These are phyloP conservation scores for Cutaneotrichosporon cutaneum DNA, from an alignment of 1,284 basidiomycete species.

Conservation along the genomic window DNA sequence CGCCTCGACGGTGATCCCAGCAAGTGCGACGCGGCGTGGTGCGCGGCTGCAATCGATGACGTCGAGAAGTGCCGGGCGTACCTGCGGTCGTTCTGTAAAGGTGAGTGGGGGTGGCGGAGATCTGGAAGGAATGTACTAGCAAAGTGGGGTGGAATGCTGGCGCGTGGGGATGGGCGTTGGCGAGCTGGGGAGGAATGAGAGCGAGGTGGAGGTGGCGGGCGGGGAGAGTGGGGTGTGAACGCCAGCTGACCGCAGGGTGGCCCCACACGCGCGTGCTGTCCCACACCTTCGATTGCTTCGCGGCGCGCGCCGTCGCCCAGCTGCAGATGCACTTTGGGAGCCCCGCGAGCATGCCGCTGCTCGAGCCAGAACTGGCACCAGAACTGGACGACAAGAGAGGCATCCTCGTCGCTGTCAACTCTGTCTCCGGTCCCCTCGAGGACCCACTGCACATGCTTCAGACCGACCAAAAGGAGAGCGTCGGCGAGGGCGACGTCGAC, in stretches of 20 bases:
- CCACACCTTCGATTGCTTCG: constrained; percentile 1
- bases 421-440: not conserved
- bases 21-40: constrained; percentile 1
- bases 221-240: not conserved
- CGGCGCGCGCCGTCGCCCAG: not conserved
- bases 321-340: not conserved
- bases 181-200: too few relatives aligned
- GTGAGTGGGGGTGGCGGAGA: too few relatives aligned
- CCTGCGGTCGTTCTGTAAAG: constrained; percentile 5
- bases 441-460: not conserved
- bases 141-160: too few relatives aligned
- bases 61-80: constrained; percentile 5
- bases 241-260: not conserved
- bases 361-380: not conserved
- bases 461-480: not conserved
- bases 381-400: not conserved
- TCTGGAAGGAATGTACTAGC: too few relatives aligned
- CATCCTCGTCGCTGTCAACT: not conserved
- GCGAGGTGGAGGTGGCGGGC: not conserved
- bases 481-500: constrained; percentile 3
- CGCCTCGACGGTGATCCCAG: not conserved
- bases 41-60: not conserved
- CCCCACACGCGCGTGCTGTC: not conserved
- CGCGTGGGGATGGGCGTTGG: too few relatives aligned
- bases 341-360: not conserved